phyloP scores from a whole-genome alignment of 495 filamentous ascomycete species.

The Penicillium salamii region DNA sequence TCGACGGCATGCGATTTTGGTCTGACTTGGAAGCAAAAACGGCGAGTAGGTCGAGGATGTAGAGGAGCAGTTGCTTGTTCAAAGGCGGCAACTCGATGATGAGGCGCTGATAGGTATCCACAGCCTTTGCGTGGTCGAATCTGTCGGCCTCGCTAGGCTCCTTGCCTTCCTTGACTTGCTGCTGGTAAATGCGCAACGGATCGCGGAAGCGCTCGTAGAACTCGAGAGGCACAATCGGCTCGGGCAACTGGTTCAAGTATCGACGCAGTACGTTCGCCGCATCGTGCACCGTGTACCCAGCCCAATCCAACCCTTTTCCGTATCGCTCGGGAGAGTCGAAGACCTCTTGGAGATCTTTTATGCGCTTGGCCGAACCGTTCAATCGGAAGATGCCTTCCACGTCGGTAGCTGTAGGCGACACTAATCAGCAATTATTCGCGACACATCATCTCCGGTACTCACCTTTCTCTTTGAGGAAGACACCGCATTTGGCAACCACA shows the following conservation, averaged over 20 bases:
- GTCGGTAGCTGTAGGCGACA: slow-evolving; percentile 69
- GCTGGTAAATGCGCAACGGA: slow-evolving; percentile 74
- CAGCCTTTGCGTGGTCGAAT: slow-evolving; percentile 75
- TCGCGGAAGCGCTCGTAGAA: slow-evolving; percentile 90
- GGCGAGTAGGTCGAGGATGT: slow-evolving; percentile 95
- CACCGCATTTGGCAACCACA: slow-evolving; percentile 97
- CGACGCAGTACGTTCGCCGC: slow-evolving; percentile 94
- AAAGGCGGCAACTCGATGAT: slow-evolving; percentile 91
- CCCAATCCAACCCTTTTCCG: slow-evolving; percentile 95
- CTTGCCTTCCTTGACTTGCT: slow-evolving; percentile 48
- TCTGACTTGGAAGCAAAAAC: slow-evolving; percentile 98
- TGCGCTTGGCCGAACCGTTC: slow-evolving; percentile 94
- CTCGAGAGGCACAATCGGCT: slow-evolving; percentile 93
- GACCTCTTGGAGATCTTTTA: slow-evolving; percentile 87
- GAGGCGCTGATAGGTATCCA: slow-evolving; percentile 77
- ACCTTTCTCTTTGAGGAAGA: slow-evolving; percentile 99
- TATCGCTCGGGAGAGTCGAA: slow-evolving; percentile 97
- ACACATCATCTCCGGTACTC: slow-evolving; percentile 16
- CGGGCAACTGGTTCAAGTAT: slow-evolving; percentile 89
- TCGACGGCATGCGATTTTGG: slow-evolving; percentile 91
- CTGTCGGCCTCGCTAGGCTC: slow-evolving; percentile 34
- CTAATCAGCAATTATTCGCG: slow-evolving; percentile 8
- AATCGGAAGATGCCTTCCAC: slow-evolving; percentile 97
- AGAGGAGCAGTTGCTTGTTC: slow-evolving; percentile 92
- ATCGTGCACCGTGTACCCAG: slow-evolving; percentile 97